Conservation (phyloP, 2,329 filamentous ascomycete genomes). For the Nemania sp. region DNA sequence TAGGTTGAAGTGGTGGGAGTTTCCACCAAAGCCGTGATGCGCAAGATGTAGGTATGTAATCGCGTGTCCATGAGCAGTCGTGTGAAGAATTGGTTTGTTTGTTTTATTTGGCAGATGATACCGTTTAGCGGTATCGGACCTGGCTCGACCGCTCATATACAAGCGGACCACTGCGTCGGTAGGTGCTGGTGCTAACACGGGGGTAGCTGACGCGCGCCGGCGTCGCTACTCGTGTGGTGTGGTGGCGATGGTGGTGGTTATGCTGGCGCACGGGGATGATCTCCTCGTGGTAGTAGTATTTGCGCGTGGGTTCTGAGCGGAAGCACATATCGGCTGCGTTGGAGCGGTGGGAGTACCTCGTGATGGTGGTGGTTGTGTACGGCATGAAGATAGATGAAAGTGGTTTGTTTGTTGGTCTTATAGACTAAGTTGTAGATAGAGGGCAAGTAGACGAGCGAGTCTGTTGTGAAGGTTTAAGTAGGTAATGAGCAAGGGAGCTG, state of each 20-base stretch:
- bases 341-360: slow-evolving; percentile 33
- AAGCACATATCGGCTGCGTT: slow-evolving; percentile 62
- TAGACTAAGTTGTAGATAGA: too few relatives aligned
- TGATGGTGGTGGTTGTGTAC: slow-evolving; percentile 35
- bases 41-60: neutral
- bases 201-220: slow-evolving; percentile 55
- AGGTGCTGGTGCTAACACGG: slow-evolving; percentile 55
- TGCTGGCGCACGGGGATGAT: slow-evolving; percentile 60
- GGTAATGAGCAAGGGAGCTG: neutral
- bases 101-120: neutral
- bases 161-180: slow-evolving; percentile 52
- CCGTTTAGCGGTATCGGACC: slow-evolving; percentile 48
- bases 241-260: slow-evolving; percentile 50
- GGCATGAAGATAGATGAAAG: slow-evolving; percentile 22
- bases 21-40: too few relatives aligned
- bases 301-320: slow-evolving; percentile 56
- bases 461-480: neutral
- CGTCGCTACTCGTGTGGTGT: slow-evolving; percentile 54
- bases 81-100: too few relatives aligned
- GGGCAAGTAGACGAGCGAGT: neutral
- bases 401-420: too few relatives aligned
- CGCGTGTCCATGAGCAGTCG: too few relatives aligned
- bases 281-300: slow-evolving; percentile 69
- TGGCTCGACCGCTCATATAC: slow-evolving; percentile 57
- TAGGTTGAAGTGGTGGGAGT: too few relatives aligned